phyloP scores from a whole-genome alignment of 352 stramenopile species.

The Blastocystis sp. region DNA sequence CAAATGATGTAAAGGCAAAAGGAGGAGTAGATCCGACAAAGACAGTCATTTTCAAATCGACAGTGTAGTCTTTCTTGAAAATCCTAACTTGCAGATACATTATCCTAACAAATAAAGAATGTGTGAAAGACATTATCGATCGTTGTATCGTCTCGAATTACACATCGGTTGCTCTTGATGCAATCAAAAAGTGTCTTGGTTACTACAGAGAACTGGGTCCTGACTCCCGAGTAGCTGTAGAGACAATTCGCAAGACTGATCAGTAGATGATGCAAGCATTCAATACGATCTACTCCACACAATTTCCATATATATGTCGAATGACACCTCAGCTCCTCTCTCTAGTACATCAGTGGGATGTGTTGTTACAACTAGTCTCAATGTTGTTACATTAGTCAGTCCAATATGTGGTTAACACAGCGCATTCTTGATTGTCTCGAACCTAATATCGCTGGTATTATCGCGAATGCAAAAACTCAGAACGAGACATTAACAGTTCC shows the following conservation, averaged over 20 bases:
- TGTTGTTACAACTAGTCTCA: conserved; percentile 14
- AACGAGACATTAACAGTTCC: conserved; percentile 9
- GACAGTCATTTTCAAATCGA: conserved; percentile 41
- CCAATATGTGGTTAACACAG: conserved; percentile 55
- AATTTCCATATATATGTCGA: conserved; percentile 25
- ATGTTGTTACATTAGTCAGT: conserved; percentile 34
- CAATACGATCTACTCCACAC: neutral
- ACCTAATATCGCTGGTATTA: conserved; percentile 1
- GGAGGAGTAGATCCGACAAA: neutral
- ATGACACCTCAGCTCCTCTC: conserved; percentile 4
- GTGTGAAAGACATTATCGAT: conserved; percentile 24
- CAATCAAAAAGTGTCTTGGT: conserved; percentile 42
- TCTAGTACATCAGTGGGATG: neutral
- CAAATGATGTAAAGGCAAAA: conserved; percentile 14
- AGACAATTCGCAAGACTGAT: neutral
- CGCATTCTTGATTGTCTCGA: conserved; percentile 44
- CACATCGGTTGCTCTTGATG: conserved; percentile 9
- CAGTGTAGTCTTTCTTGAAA: neutral
- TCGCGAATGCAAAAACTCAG: neutral
- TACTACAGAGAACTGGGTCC: conserved; percentile 39
- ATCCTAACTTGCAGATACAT: conserved; percentile 19
- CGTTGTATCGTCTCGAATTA: neutral
- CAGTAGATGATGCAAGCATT: conserved; percentile 28
- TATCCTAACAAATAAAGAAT: conserved; percentile 38
- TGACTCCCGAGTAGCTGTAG: conserved; percentile 33